Evolutionary conservation across 495 filamentous ascomycete species (phyloP), one percentile per base, ranked within the genome.

Genomic region (Astrothelium subdiscretum): DNA sequence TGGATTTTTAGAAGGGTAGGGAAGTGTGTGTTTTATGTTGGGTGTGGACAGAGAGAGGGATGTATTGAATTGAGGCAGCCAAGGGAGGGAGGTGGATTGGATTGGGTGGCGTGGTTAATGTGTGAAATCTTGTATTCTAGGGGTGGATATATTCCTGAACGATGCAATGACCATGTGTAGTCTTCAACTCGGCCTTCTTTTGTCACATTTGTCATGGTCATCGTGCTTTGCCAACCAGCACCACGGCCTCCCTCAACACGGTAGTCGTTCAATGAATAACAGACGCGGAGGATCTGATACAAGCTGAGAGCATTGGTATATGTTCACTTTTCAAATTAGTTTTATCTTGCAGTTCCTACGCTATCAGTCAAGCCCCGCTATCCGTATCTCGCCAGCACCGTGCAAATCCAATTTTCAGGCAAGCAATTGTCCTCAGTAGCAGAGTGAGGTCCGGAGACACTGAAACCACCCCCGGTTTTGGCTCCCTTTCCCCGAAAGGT

Each of bases 1-100:
- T 92, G 89, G 87, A 92, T 72, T 15, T 20, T 54, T 44, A 62
- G 60, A 44, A 12, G 26, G 2, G n/a, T 26, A 13, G 11, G 15
- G 24, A 3, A 26, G 10, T 6, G 29, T 31, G 5, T 12, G 22
- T 31, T 58, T 6, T n/a, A n/a, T n/a, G 12, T 58, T 58, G 54
- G 54, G 54, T 54, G 48, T 22, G n/a, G 48, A 10, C n/a, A n/a
- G 31, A 26, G 26, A 26, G 54, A 22, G 27, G 4, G 24, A 0
- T 18, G 24, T 12, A 10, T 6, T 13, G 54, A 18, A 31, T 4
- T 6, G 24, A 6, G 29, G 31, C 11, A 58, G 20, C 29, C 6
- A 24, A 35, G 31, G n/a, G 27, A 22, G 18, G 57, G 27, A 18
- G 11, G n/a, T 32, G 24, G 57, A 12, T 32, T 59, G 31, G 57